Conservation (phyloP, 169 alveolate species). For the Plasmodium reichenowi region DNA sequence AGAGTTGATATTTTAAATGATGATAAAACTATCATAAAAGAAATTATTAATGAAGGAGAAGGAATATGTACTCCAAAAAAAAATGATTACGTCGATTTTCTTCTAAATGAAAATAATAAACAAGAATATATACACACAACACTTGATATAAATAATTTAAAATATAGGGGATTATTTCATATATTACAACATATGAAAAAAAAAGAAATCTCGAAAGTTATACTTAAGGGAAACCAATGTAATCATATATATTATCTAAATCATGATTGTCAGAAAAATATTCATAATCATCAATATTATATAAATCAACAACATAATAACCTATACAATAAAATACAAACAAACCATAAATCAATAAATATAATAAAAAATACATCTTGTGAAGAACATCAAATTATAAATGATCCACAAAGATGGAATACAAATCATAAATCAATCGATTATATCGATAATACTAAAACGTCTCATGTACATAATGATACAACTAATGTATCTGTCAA, state of each 20-base stretch:
- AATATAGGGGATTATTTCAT: conserved; percentile 68
- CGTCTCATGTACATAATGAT: no score
- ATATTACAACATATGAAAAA: conserved; percentile 72
- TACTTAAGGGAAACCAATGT: conserved; percentile 62
- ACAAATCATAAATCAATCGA: not conserved
- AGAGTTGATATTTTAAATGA: conserved; percentile 74
- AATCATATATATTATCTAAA: conserved; percentile 17
- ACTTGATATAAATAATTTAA: conserved; percentile 65
- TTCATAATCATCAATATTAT: not conserved
- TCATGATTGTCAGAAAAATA: not conserved
- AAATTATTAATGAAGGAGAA: conserved; percentile 63
- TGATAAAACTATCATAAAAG: conserved; percentile 66
- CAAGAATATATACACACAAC: conserved; percentile 59
- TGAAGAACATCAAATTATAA: not conserved
- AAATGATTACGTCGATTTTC: conserved; percentile 73
- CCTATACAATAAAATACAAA: not conserved
- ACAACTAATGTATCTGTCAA: no score
- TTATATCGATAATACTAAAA: no score
- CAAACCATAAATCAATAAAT: not conserved
- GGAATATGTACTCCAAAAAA: conserved; percentile 73
- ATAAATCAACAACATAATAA: not conserved
- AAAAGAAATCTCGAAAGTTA: conserved; percentile 53
- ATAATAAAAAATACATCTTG: conserved; percentile 4
- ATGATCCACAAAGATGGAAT: not conserved
- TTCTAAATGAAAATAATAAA: conserved; percentile 45